Evolutionary conservation across 2,329 filamentous ascomycete genomes (phyloP).

Genomic region (Sphaerulina vaccinii): DNA sequence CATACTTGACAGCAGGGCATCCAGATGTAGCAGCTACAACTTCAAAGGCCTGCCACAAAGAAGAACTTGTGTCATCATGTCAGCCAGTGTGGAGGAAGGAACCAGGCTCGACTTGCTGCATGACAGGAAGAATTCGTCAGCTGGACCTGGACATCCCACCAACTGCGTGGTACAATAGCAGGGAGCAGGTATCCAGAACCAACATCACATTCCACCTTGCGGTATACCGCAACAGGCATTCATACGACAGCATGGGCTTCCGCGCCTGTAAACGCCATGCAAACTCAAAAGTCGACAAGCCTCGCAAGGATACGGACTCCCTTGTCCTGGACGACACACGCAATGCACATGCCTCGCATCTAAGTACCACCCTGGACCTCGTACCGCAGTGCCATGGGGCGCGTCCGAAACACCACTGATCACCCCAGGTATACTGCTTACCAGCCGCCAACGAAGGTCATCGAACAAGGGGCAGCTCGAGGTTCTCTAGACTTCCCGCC

Average conservation of each 20-base stretch:
- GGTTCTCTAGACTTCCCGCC: no score
- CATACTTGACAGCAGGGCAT: not conserved
- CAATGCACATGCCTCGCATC: conserved; percentile 2
- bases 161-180: not conserved
- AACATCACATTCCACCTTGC: not conserved
- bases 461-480: no score
- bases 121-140: not conserved
- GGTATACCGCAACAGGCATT: not conserved
- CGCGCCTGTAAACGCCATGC: conserved; percentile 1
- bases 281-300: conserved; percentile 11
- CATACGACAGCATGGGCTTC: not conserved
- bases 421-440: not conserved
- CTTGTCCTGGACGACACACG: conserved; percentile 8
- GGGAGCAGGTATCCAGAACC: not conserved
- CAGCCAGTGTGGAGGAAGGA: not conserved
- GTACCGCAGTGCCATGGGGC: not conserved
- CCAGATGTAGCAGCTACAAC: not conserved
- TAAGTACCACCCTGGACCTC: not conserved
- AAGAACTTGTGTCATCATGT: not conserved
- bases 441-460: not conserved
- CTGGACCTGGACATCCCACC: not conserved
- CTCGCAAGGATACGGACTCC: conserved; percentile 1
- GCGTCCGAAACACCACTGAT: not conserved
- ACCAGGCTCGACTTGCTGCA: conserved; percentile 1
- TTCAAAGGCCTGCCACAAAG: not conserved